A percentile compares a stretch with the other conserved stretches of the same genome.
Evolutionary conservation across 805 yeast species (phyloP).

Genomic region (Candida michaelii): DNA sequence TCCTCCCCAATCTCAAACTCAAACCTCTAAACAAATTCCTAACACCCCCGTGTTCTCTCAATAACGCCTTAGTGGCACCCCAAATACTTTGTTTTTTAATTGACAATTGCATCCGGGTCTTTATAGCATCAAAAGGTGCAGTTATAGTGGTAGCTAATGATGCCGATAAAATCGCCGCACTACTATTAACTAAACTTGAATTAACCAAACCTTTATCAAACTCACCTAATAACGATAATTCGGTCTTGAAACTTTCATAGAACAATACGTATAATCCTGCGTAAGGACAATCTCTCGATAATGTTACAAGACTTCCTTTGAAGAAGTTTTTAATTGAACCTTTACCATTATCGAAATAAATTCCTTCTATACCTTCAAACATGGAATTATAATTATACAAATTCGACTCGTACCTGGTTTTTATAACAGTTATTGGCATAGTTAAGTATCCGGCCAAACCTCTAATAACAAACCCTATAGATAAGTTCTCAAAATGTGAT

Average conservation of each 20-base stretch:
- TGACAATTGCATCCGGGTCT: slow-evolving; percentile 81
- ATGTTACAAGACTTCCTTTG: slow-evolving; percentile 84
- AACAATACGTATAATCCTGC: slow-evolving; percentile 89
- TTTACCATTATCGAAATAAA: slow-evolving; percentile 36
- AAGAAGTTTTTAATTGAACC: slow-evolving; percentile 68
- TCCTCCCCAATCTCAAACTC: slow-evolving; percentile 74
- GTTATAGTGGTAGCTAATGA: slow-evolving; percentile 79
- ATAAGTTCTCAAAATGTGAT: slow-evolving; percentile 63
- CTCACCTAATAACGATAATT: slow-evolving; percentile 16
- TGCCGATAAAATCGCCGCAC: slow-evolving; percentile 80
- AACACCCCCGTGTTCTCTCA: slow-evolving; percentile 49
- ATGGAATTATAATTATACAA: slow-evolving; percentile 68
- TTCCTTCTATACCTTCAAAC: slow-evolving; percentile 55
- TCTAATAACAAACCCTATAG: slow-evolving; percentile 77
- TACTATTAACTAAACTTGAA: slow-evolving; percentile 63
- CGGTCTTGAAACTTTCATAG: slow-evolving; percentile 73
- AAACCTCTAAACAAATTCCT: slow-evolving; percentile 77
- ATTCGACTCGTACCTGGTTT: slow-evolving; percentile 86
- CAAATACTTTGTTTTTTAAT: slow-evolving; percentile 44
- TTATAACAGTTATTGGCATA: slow-evolving; percentile 92
- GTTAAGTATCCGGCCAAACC: slow-evolving; percentile 81
- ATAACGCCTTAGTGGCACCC: slow-evolving; percentile 38
- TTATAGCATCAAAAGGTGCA: slow-evolving; percentile 92
- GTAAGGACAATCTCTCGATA: slow-evolving; percentile 90
- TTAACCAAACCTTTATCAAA: background rate